phyloP scores from a whole-genome alignment of 129 eudicot species.

The Pulicaria dysenterica region DNA sequence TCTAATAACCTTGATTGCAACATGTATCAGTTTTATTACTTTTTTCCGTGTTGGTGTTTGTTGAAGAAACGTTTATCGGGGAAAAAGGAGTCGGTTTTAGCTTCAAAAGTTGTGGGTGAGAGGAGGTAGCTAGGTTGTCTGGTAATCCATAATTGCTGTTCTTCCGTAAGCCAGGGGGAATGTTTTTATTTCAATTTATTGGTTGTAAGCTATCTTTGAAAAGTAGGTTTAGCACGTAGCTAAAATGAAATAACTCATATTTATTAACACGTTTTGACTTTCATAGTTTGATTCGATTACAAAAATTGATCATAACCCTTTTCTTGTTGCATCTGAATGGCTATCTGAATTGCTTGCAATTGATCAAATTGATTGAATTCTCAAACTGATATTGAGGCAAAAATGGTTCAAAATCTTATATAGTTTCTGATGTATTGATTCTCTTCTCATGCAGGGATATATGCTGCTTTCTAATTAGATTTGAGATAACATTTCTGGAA shows the following conservation, averaged over 20 bases:
- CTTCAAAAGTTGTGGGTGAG: conserved; percentile 13
- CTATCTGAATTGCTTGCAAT: conserved; percentile 1
- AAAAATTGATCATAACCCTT: conserved; percentile 1
- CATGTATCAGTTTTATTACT: background rate
- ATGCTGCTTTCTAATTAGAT: conserved; percentile 1
- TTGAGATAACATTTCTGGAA: background rate
- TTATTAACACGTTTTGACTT: background rate
- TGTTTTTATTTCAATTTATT: conserved; percentile 4
- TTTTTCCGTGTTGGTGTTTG: background rate
- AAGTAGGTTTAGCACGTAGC: conserved; percentile 31
- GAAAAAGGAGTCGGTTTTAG: background rate
- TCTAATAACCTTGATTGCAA: conserved; percentile 8
- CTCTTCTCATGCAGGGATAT: conserved; percentile 29
- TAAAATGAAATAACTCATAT: background rate
- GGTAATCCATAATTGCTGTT: conserved; percentile 22
- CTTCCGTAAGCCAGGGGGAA: background rate
- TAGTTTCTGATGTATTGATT: conserved; percentile 17
- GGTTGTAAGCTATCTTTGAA: conserved; percentile 11
- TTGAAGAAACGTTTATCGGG: too few species aligned
- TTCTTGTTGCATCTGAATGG: conserved; percentile 5
- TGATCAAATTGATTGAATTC: conserved; percentile 1
- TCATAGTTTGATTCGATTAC: background rate
- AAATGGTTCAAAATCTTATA: too few species aligned
- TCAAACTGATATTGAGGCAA: background rate
- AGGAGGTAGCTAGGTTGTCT: conserved; percentile 30